These are phyloP conservation scores for Trichoderma lentiforme DNA, from an alignment of 2,329 filamentous ascomycete species.

Conservation along the genomic window DNA sequence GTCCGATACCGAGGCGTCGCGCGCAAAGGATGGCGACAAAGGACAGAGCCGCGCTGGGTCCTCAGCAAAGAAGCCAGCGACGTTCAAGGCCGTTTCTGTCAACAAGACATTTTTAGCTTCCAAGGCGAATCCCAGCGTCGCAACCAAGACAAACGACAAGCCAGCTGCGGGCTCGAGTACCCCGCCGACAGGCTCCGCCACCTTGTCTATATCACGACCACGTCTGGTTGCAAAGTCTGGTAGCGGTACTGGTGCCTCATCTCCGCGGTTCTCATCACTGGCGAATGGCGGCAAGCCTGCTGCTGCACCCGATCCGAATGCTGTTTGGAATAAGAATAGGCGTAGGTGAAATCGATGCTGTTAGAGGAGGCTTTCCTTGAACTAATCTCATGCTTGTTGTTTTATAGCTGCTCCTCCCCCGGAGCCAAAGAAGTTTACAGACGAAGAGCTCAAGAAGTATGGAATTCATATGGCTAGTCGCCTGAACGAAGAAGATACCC, in stretches of 20 bases:
- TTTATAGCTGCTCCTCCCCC: constrained; percentile 56
- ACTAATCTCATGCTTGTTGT: constrained; percentile 24
- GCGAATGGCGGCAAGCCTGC: constrained; percentile 58
- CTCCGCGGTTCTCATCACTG: constrained; percentile 39
- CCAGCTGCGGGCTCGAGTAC: constrained; percentile 45
- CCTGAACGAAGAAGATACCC: constrained; percentile 69
- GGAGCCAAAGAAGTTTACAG: constrained; percentile 77
- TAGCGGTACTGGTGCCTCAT: constrained; percentile 54
- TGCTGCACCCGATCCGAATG: constrained; percentile 65
- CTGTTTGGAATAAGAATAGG: constrained; percentile 87
- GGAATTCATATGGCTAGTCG: constrained; percentile 82
- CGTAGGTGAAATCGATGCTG: constrained; percentile 50
- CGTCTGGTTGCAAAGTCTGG: constrained; percentile 74
- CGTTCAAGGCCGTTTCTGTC: constrained; percentile 82
- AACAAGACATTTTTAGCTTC: constrained; percentile 80
- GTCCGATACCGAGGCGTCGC: constrained; percentile 73
- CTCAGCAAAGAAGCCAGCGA: constrained; percentile 67
- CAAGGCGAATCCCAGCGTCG: constrained; percentile 52
- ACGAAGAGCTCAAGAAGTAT: constrained; percentile 83
- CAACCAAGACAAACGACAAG: constrained; percentile 52
- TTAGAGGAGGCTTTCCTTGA: not conserved
- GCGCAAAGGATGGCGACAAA: constrained; percentile 55
- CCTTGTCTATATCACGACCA: constrained; percentile 57
- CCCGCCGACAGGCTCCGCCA: constrained; percentile 44
- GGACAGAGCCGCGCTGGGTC: constrained; percentile 57